A percentile compares a stretch with the other conserved stretches of the same genome.
Evolutionary conservation across 495 filamentous ascomycete genomes (phyloP).

Genomic region (Massariosphaeria phaeospora): DNA sequence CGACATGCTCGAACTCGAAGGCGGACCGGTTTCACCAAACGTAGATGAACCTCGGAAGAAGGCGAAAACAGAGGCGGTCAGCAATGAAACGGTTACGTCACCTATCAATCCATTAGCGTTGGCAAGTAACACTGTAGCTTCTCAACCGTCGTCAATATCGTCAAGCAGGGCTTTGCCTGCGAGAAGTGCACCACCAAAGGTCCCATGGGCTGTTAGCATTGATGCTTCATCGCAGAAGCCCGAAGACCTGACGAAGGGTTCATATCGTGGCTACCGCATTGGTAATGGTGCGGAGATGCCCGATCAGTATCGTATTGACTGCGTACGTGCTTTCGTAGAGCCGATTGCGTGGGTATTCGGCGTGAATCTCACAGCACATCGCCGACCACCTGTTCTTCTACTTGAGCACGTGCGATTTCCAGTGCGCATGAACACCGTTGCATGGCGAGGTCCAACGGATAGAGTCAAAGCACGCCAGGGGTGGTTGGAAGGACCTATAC

Average conservation of each 20-base stretch:
- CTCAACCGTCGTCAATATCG: not conserved
- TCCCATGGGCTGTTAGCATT: slow-evolving; percentile 11
- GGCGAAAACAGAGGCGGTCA: slow-evolving; percentile 17
- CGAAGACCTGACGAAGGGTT: slow-evolving; percentile 13
- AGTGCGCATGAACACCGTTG: slow-evolving; percentile 51
- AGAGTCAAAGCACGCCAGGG: slow-evolving; percentile 65
- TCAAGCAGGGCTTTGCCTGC: slow-evolving; percentile 25
- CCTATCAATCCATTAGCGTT: not conserved
- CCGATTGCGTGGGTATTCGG: slow-evolving; percentile 74
- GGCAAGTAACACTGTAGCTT: not conserved
- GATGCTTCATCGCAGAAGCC: slow-evolving; percentile 5
- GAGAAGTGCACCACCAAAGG: slow-evolving; percentile 22
- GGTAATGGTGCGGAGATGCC: slow-evolving; percentile 69
- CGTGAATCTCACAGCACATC: slow-evolving; percentile 56
- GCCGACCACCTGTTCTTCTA: slow-evolving; percentile 34
- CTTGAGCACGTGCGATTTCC: slow-evolving; percentile 48
- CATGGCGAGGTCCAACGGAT: slow-evolving; percentile 64
- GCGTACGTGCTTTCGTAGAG: slow-evolving; percentile 69
- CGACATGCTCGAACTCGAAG: not conserved
- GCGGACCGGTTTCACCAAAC: not conserved
- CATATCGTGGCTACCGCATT: slow-evolving; percentile 50
- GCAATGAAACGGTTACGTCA: not conserved
- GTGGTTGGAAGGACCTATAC: slow-evolving; percentile 67
- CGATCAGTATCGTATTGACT: slow-evolving; percentile 63
- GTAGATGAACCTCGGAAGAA: slow-evolving; percentile 33